A percentile compares a stretch with the other conserved stretches of the same genome.
Conservation (phyloP, 73 alveolate genomes). For the Tetrahymena malaccensis region DNA sequence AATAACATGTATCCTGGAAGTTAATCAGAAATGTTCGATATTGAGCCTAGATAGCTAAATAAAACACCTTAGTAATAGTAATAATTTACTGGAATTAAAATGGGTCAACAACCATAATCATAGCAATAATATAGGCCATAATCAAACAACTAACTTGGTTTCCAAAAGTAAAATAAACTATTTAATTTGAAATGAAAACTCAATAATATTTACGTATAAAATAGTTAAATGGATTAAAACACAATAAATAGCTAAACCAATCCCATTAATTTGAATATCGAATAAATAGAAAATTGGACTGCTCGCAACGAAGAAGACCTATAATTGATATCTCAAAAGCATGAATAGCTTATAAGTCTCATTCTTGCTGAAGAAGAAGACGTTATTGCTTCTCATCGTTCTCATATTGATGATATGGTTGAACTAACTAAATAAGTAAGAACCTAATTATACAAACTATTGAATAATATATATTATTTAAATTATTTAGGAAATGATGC, state of each 20-base stretch:
- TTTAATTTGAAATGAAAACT: background rate
- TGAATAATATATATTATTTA: background rate
- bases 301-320: conserved; percentile 7
- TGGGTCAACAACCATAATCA: background rate
- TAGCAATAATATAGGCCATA: background rate
- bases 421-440: conserved; percentile 74
- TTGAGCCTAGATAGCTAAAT: background rate
- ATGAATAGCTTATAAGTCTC: conserved; percentile 88
- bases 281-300: conserved; percentile 15
- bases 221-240: background rate
- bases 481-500: conserved; percentile 75
- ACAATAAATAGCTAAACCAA: background rate
- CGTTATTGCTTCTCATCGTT: conserved; percentile 84
- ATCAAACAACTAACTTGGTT: background rate
- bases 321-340: conserved; percentile 59
- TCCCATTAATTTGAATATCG: background rate
- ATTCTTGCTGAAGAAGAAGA: conserved; percentile 98
- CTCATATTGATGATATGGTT: conserved; percentile 96
- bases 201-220: background rate
- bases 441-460: background rate
- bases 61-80: background rate
- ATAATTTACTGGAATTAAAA: background rate
- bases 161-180: background rate
- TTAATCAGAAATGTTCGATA: background rate
- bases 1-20: background rate